Conservation (phyloP, 805 yeast species). For the Saitoella complicata region DNA sequence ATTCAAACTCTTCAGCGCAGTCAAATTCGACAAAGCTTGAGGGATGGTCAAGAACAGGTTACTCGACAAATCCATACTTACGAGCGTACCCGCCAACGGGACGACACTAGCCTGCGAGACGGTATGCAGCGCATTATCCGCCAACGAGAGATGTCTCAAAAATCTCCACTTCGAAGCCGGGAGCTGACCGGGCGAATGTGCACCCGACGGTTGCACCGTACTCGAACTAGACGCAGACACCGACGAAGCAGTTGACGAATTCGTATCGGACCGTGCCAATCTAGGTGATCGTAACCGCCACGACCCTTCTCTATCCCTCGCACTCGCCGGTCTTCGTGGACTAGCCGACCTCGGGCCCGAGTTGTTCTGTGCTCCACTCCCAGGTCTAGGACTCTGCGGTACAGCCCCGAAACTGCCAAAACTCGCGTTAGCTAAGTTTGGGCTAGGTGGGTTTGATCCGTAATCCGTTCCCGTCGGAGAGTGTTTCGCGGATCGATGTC, state of each 20-base stretch:
- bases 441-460: no score
- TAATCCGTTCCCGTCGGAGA: background rate
- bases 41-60: conserved; percentile 37
- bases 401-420: no score
- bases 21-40: conserved; percentile 33
- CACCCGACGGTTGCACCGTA: conserved; percentile 13
- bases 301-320: no score
- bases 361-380: no score
- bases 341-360: no score
- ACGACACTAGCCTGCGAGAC: conserved; percentile 20
- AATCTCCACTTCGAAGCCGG: conserved; percentile 22
- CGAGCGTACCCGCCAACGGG: conserved; percentile 20
- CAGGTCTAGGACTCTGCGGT: no score
- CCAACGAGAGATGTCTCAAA: conserved; percentile 26
- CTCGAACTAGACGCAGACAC: conserved; percentile 15
- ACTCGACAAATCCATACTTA: conserved; percentile 38
- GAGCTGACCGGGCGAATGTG: background rate
- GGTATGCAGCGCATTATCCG: conserved; percentile 25
- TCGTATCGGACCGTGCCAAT: conserved; percentile 1
- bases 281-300: no score
- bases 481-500: conserved; percentile 22
- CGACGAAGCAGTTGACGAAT: conserved; percentile 9
- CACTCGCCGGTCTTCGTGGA: no score
- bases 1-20: conserved; percentile 39
- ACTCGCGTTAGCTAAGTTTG: no score